Conservation (phyloP, 208 protist species). For the Angomonas deanei region DNA sequence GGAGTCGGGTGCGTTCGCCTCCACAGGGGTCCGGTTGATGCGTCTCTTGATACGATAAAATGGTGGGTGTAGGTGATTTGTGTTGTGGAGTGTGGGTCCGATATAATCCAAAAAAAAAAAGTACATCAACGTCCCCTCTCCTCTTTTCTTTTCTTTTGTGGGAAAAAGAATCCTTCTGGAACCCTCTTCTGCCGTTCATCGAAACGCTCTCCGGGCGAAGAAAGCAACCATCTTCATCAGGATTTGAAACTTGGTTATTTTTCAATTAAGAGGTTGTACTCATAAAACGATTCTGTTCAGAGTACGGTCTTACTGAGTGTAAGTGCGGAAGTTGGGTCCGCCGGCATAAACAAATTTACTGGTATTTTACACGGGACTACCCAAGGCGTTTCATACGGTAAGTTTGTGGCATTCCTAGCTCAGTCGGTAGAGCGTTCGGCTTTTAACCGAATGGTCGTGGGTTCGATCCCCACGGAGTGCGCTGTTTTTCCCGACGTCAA, state of each 20-base stretch:
- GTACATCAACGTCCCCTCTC: too few species aligned
- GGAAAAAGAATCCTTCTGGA: conserved; percentile 41
- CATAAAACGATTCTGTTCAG: conserved; percentile 85
- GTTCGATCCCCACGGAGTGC: conserved; percentile 86
- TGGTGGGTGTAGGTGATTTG: too few species aligned
- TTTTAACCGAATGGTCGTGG: conserved; percentile 95
- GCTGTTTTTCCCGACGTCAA: conserved; percentile 1
- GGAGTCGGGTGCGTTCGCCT: too few species aligned
- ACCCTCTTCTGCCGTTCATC: conserved; percentile 62
- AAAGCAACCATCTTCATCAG: conserved; percentile 71
- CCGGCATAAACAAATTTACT: neutral
- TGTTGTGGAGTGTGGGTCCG: too few species aligned
- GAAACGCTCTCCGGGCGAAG: conserved; percentile 66
- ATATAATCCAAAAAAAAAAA: too few species aligned
- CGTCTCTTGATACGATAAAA: too few species aligned
- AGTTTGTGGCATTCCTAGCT: conserved; percentile 67
- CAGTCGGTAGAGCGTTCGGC: conserved; percentile 94
- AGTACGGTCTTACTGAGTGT: conserved; percentile 51
- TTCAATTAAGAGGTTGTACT: conserved; percentile 81
- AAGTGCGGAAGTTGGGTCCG: neutral
- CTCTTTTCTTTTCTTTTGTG: too few species aligned
- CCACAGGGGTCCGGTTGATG: too few species aligned
- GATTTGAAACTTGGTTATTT: conserved; percentile 70
- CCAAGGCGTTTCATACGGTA: neutral
- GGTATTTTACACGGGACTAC: neutral